Evolutionary conservation across 768 basidiomycete genomes (phyloP), one percentile per base, ranked within the genome.

Genomic region (Strobilomyces echinocephalus): DNA sequence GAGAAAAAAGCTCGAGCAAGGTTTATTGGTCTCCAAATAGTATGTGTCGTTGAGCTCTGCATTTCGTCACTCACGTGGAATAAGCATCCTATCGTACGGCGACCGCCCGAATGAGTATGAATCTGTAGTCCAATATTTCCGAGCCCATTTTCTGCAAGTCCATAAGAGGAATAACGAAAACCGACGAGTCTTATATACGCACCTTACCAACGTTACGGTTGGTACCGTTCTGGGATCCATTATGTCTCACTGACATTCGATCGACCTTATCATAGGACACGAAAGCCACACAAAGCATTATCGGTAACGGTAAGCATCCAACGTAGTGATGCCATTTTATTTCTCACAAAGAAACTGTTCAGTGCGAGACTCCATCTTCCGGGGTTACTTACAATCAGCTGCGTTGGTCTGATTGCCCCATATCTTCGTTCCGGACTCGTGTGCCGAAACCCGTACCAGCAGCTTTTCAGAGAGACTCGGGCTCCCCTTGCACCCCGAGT

Each of bases 71-170:
- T 63, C 46, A 61, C 49, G 46, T 33, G 26, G 38, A 21, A 21
- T 42, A 58, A 90, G 87, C 65, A 91, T 91, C 62, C 82, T 89
- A 33, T 91, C 89, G 7, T 91, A 85, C 58, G 87, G 85, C 26
- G 83, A 88, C 57, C 82, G 89, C 38, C 70, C 80, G n/a, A 91
- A 92, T 65, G 86, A 85, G 61, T 90, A 84, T 62, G 87, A 91
- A 53, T 82, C 84, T 5, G 87, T 89, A 20, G 82, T 89, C 40
- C 83, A 87, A 63, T 92, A 92, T 71, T 92, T 93, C 80, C 85
- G 87, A 10, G 85, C 88, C 34, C 91, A 92, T 61, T 93, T 93
- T 72, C 72, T 88, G 55, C 88, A 92, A 68, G 69, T 88, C 16
- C 88, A 91, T 66, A 74, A 83, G 60, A 79, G 80, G 58, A 91